Conservation (phyloP, 768 basidiomycete genomes). For the Coprinellus micaceus region DNA sequence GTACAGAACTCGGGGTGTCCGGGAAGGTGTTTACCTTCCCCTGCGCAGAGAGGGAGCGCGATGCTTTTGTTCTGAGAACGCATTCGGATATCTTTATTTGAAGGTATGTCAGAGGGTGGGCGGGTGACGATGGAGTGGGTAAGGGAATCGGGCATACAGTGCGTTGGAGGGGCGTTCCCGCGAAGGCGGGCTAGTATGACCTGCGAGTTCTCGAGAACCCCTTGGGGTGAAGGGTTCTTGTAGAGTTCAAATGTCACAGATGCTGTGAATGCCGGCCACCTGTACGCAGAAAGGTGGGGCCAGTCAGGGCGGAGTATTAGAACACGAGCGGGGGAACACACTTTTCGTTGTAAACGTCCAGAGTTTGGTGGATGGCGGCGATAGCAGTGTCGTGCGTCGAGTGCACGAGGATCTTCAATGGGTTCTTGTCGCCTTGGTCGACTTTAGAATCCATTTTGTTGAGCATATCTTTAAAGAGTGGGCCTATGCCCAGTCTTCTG, state of each 20-base stretch:
- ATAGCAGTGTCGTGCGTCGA: constrained; percentile 71
- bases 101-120: not conserved
- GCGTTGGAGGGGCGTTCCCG: constrained; percentile 14
- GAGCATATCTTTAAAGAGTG: constrained; percentile 61
- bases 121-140: not conserved
- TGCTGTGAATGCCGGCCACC: constrained; percentile 77
- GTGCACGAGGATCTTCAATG: constrained; percentile 63
- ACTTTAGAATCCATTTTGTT: constrained; percentile 60
- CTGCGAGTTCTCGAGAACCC: constrained; percentile 26
- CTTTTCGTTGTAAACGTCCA: constrained; percentile 74
- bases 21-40: constrained; percentile 60
- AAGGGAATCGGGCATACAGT: constrained; percentile 33
- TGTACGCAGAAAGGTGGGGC: constrained; percentile 21
- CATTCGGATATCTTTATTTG: constrained; percentile 57
- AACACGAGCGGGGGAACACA: constrained; percentile 23
- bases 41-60: constrained; percentile 60
- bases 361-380: constrained; percentile 57
- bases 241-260: constrained; percentile 75
- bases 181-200: constrained; percentile 38
- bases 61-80: constrained; percentile 70
- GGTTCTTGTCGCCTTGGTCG: constrained; percentile 39
- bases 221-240: constrained; percentile 27
- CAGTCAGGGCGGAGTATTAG: not conserved
- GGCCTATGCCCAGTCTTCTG: constrained; percentile 73
- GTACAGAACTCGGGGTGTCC: constrained; percentile 75